Percentiles rank a stretch among this genome's conserved stretches.
Conservation (phyloP, 2,329 filamentous ascomycete species). For the Chrysosporium queenslandicum region DNA sequence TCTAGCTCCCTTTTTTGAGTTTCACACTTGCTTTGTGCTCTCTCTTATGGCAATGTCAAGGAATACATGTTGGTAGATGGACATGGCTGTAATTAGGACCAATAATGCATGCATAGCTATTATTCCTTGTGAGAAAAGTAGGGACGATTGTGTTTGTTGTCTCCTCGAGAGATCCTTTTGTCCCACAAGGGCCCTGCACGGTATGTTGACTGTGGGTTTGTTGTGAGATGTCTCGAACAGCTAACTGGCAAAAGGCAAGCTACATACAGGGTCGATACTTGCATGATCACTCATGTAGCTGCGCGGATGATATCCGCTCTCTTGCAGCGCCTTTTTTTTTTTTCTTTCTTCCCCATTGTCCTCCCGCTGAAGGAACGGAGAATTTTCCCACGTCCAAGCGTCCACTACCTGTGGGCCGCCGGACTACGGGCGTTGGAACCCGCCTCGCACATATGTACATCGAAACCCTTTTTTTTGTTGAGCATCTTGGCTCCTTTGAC, state of each 20-base stretch:
- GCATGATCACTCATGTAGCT: background rate
- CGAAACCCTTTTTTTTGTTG: too few relatives aligned
- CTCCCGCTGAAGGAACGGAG: background rate
- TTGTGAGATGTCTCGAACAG: background rate
- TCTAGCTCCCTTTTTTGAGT: background rate
- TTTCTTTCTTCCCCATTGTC: background rate
- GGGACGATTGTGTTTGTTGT: background rate
- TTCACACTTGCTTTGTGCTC: background rate
- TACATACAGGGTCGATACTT: background rate
- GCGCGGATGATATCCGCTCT: background rate
- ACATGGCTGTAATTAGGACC: slow-evolving; percentile 8
- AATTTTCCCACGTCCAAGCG: too few relatives aligned
- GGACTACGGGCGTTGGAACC: too few relatives aligned
- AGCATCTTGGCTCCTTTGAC: too few relatives aligned
- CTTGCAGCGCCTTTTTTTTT: background rate
- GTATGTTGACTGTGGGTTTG: background rate
- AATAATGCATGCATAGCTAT: slow-evolving; percentile 9
- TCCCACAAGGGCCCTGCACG: background rate
- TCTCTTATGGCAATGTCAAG: background rate
- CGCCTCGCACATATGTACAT: too few relatives aligned
- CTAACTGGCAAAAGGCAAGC: background rate
- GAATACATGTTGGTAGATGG: slow-evolving; percentile 5
- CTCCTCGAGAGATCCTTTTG: background rate
- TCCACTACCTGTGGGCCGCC: too few relatives aligned
- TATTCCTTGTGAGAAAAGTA: background rate